These are phyloP conservation scores for Epicoccum sorghinum DNA, from an alignment of 2,329 filamentous ascomycete genomes.

Conservation along the genomic window DNA sequence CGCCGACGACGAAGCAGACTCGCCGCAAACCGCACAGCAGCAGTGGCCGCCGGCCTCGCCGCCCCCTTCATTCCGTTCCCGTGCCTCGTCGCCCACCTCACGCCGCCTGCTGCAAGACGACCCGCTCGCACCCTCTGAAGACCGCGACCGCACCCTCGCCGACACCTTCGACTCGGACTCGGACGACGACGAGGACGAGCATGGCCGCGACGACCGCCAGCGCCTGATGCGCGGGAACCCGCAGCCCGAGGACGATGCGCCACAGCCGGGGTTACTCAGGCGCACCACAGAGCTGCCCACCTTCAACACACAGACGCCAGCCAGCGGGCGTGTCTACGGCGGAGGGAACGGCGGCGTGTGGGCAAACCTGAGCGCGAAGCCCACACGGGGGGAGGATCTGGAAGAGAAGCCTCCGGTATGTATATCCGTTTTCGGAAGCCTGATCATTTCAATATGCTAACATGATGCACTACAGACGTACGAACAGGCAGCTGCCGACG, in stretches of 20 bases:
- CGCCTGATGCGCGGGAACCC: conserved; percentile 76
- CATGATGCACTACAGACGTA: conserved; percentile 70
- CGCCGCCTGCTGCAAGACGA: conserved; percentile 61
- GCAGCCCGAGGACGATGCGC: conserved; percentile 26
- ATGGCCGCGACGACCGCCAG: conserved; percentile 81
- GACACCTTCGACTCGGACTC: conserved; percentile 87
- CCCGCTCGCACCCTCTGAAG: conserved; percentile 62
- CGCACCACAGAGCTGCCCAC: conserved; percentile 61
- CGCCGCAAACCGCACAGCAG: conserved; percentile 34
- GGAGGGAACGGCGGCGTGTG: conserved; percentile 92
- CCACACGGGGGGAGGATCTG: conserved; percentile 77
- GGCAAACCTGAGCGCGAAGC: conserved; percentile 91
- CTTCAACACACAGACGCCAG: conserved; percentile 51
- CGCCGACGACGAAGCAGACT: conserved; percentile 52
- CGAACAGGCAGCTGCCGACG: conserved; percentile 95
- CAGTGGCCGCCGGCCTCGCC: conserved; percentile 54
- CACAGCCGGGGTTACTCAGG: conserved; percentile 50
- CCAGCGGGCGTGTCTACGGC: conserved; percentile 65
- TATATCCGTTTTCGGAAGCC: conserved; percentile 27
- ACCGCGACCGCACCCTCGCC: conserved; percentile 81
- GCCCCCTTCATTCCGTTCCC: conserved; percentile 85
- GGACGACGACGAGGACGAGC: conserved; percentile 67
- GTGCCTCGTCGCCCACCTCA: conserved; percentile 70
- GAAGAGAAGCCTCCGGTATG: conserved; percentile 93
- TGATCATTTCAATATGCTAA: conserved; percentile 40